Conservation (phyloP, 2,329 filamentous ascomycete species). For the Penicillium sp. region DNA sequence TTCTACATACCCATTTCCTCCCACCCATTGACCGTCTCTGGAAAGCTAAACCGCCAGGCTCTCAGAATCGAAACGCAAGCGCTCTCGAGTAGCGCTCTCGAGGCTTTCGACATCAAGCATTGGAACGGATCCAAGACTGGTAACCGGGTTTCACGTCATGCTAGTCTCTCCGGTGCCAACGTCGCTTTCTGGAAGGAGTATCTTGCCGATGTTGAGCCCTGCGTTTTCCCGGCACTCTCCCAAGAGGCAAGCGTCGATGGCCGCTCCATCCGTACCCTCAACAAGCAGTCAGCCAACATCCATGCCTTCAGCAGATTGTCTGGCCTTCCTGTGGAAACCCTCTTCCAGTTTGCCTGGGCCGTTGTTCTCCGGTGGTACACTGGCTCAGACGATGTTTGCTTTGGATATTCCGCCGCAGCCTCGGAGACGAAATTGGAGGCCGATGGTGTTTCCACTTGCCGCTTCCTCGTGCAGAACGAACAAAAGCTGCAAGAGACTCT, state of each 20-base stretch:
- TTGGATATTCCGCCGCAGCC: slow-evolving; percentile 42
- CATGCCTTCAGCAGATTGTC: slow-evolving; percentile 23
- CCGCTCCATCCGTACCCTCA: slow-evolving; percentile 15
- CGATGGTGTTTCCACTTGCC: slow-evolving; percentile 17
- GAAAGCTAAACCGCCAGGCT: slow-evolving; percentile 33
- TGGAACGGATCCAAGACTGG: slow-evolving; percentile 17
- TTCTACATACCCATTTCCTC: slow-evolving; percentile 32
- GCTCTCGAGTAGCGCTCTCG: slow-evolving; percentile 10
- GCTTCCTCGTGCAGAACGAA: slow-evolving; percentile 27
- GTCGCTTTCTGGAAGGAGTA: slow-evolving; percentile 48
- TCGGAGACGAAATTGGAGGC: slow-evolving; percentile 34
- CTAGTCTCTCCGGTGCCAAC: slow-evolving; percentile 26
- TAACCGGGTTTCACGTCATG: slow-evolving; percentile 8
- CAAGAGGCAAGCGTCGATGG: slow-evolving; percentile 4
- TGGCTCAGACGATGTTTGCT: slow-evolving; percentile 45
- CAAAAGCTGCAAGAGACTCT: slow-evolving; percentile 21
- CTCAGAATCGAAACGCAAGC: slow-evolving; percentile 14
- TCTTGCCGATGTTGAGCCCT: slow-evolving; percentile 46
- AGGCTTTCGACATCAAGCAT: slow-evolving; percentile 18
- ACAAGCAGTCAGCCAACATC: slow-evolving; percentile 22
- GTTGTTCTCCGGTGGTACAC: slow-evolving; percentile 45
- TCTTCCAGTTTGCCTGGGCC: slow-evolving; percentile 46
- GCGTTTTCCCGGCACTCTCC: slow-evolving; percentile 42
- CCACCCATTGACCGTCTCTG: slow-evolving; percentile 32
- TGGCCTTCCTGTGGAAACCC: slow-evolving; percentile 19